Evolutionary conservation across 345 rosid species (phyloP), one percentile per base, ranked within the genome.

Genomic region (Aethionema arabicum): DNA sequence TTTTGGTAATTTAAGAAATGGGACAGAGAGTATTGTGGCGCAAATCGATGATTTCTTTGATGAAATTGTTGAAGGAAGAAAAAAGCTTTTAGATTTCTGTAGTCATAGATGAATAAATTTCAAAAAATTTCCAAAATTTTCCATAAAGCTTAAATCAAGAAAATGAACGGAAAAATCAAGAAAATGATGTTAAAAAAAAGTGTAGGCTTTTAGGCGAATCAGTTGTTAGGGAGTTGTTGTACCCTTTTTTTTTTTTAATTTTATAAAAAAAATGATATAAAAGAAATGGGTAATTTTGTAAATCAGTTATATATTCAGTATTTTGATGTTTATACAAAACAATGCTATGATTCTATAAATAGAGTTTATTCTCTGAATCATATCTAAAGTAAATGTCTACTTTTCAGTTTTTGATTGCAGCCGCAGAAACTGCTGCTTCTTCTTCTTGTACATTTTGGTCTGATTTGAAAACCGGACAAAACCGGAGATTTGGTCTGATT

Each of bases 1-100:
- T 42, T 82, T 91, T 65, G 83, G 90, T 65, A 39, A 78, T 70
- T 66, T 88, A 78, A 77, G 83, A 61, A 63, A 74, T 73, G 91
- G 96, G 68, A 82, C 78, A 68, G 95, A 91, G 69, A 70, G 74
- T 45, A 73, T 83, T 16, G 75, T 79, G 69, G 80, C 79, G 29
- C 88, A 88, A 63, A 76, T 91, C 67, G 98, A 91, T 80, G 95
- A 86, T 79, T 81, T 91, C 79, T 80, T 86, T 67, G 91, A 91
- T 74, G 96, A 91, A 67, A 86, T 86, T 61, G 92, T 88, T 67
- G 92, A 88, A 68, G 95, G 88, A 47, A 85, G 96, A 48, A 82
- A 85, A 78, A 80, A 77, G 70, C 87, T 86, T 67, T 69, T 84
- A 78, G 92, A 88, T 79, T 65, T 88, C 74, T 88, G 90, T 80